These are phyloP conservation scores for Saccharomycopsis hybrid DNA, from an alignment of 1,139 yeast genomes.

Conservation along the genomic window DNA sequence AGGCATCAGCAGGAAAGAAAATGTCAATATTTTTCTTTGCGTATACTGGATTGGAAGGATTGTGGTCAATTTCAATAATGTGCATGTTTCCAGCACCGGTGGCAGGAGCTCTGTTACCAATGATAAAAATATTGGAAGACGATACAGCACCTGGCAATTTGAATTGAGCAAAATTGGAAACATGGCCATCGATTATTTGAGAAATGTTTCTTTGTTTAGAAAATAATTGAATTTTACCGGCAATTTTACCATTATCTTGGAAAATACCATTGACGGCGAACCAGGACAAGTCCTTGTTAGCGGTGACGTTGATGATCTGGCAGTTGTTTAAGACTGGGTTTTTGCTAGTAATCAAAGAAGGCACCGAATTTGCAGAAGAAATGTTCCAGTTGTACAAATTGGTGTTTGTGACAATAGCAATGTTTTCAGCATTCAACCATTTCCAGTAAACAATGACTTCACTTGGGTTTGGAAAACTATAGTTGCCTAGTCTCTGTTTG, in stretches of 20 bases:
- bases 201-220: constrained; percentile 86
- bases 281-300: constrained; percentile 83
- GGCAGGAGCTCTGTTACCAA: constrained; percentile 79
- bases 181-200: constrained; percentile 98
- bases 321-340: constrained; percentile 73
- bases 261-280: constrained; percentile 93
- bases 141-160: constrained; percentile 65
- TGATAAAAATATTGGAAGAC: constrained; percentile 83
- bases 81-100: constrained; percentile 81
- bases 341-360: constrained; percentile 73
- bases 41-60: constrained; percentile 74
- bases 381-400: constrained; percentile 77
- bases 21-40: constrained; percentile 87
- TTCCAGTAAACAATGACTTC: constrained; percentile 77
- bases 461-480: constrained; percentile 71
- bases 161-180: constrained; percentile 78
- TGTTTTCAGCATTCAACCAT: constrained; percentile 69
- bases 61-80: constrained; percentile 94
- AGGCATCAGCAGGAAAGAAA: constrained; percentile 95
- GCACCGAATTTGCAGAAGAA: constrained; percentile 65
- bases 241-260: constrained; percentile 91
- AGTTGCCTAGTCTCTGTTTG: constrained; percentile 84
- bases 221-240: constrained; percentile 91
- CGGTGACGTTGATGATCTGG: constrained; percentile 87
- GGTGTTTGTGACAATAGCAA: constrained; percentile 81